Evolutionary conservation across 768 basidiomycete genomes (phyloP).

Genomic region (Udeniomyces megalosporus): DNA sequence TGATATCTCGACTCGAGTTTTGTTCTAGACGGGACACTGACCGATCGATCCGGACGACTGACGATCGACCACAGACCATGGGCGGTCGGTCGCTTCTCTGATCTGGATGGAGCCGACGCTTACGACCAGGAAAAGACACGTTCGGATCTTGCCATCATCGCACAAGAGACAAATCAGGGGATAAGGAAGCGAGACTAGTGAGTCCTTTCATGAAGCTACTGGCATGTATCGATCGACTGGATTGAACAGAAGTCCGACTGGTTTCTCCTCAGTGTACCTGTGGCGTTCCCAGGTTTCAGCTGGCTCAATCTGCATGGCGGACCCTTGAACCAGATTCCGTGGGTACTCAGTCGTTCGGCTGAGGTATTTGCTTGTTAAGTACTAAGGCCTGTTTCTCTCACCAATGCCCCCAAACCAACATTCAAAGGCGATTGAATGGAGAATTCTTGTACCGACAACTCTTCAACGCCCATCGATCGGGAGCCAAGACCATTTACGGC

Average conservation of each 20-base stretch:
- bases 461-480: conserved; percentile 46
- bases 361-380: too few relatives aligned
- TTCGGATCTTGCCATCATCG: conserved; percentile 47
- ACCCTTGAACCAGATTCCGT: conserved; percentile 49
- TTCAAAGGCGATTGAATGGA: too few relatives aligned
- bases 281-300: conserved; percentile 64
- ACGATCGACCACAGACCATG: conserved; percentile 66
- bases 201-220: background rate
- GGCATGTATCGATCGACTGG: background rate
- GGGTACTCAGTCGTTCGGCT: conserved; percentile 37
- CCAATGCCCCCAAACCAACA: too few relatives aligned
- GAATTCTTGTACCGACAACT: conserved; percentile 66
- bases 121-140: conserved; percentile 50
- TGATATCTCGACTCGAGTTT: background rate
- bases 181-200: conserved; percentile 5
- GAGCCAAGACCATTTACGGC: conserved; percentile 47
- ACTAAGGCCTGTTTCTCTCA: too few relatives aligned
- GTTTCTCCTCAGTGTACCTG: conserved; percentile 33
- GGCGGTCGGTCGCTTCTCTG: conserved; percentile 57
- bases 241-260: background rate
- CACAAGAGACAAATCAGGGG: conserved; percentile 21
- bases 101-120: conserved; percentile 44
- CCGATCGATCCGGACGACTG: background rate
- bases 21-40: background rate
- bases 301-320: conserved; percentile 56